phyloP scores from a whole-genome alignment of 2,329 filamentous ascomycete genomes.

The Trichoderma oligosporum region DNA sequence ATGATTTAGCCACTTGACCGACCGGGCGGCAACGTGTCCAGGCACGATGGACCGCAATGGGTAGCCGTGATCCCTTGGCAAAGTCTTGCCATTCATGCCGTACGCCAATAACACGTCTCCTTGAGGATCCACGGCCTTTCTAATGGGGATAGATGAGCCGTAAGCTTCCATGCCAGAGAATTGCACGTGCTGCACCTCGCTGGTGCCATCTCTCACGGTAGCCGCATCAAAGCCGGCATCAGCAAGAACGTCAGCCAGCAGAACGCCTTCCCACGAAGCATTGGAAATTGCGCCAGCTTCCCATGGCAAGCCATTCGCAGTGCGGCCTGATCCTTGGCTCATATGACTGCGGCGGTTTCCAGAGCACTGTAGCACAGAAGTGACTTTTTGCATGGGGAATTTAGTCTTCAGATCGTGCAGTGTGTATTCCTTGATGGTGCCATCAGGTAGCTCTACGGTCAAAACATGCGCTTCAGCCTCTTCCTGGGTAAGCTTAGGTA shows the following conservation, averaged over 20 bases:
- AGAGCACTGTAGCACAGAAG: conserved; percentile 57
- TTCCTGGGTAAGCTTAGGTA: conserved; percentile 44
- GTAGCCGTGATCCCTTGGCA: conserved; percentile 64
- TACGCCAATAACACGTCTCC: conserved; percentile 65
- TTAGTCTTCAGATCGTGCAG: conserved; percentile 50
- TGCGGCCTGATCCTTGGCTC: conserved; percentile 42
- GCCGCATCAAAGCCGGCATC: conserved; percentile 51
- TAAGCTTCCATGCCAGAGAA: conserved; percentile 59
- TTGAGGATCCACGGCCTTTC: conserved; percentile 54
- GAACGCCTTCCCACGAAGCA: conserved; percentile 56
- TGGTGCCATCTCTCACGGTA: conserved; percentile 35
- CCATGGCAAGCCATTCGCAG: conserved; percentile 59
- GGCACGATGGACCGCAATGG: conserved; percentile 61
- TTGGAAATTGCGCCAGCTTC: conserved; percentile 57
- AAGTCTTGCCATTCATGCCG: conserved; percentile 61
- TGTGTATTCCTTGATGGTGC: conserved; percentile 50
- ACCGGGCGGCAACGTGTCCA: conserved; percentile 62
- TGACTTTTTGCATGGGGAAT: conserved; percentile 50
- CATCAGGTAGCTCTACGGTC: conserved; percentile 54
- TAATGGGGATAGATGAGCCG: conserved; percentile 57
- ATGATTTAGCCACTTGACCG: conserved; percentile 65
- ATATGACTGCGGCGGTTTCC: conserved; percentile 59
- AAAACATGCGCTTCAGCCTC: conserved; percentile 43
- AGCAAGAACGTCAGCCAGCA: conserved; percentile 51
- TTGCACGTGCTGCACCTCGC: conserved; percentile 49